These are phyloP conservation scores for Pichia scutulata DNA, from an alignment of 805 yeast species.

Conservation along the genomic window DNA sequence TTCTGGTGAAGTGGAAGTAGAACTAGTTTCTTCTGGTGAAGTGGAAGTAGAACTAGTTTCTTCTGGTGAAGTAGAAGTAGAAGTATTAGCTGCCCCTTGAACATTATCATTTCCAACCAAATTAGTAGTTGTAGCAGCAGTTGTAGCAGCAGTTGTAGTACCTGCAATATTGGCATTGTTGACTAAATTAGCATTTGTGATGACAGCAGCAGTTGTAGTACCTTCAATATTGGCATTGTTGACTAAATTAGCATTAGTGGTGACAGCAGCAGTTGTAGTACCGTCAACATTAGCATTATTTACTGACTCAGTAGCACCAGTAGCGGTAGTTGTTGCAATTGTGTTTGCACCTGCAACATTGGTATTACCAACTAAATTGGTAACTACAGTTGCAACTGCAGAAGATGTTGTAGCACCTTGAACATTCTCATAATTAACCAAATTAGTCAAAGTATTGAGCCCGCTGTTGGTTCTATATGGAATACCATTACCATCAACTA, in stretches of 20 bases:
- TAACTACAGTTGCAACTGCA: no score
- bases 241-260: not conserved
- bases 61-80: not conserved
- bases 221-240: not conserved
- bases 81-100: not conserved
- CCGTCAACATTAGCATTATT: not conserved
- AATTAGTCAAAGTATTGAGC: not conserved
- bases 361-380: no score
- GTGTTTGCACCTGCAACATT: no score
- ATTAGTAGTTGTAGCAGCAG: not conserved
- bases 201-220: not conserved
- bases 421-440: not conserved
- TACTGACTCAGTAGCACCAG: not conserved
- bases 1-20: not conserved
- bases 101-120: not conserved
- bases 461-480: slow-evolving; percentile 10
- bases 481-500: slow-evolving; percentile 8
- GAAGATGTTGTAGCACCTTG: no score
- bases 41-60: not conserved
- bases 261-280: not conserved
- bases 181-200: no score
- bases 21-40: not conserved
- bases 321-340: not conserved
- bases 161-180: not conserved
- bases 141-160: not conserved